Evolutionary conservation across 257 asterid species (phyloP).

Genomic region (Ilex asprella): DNA sequence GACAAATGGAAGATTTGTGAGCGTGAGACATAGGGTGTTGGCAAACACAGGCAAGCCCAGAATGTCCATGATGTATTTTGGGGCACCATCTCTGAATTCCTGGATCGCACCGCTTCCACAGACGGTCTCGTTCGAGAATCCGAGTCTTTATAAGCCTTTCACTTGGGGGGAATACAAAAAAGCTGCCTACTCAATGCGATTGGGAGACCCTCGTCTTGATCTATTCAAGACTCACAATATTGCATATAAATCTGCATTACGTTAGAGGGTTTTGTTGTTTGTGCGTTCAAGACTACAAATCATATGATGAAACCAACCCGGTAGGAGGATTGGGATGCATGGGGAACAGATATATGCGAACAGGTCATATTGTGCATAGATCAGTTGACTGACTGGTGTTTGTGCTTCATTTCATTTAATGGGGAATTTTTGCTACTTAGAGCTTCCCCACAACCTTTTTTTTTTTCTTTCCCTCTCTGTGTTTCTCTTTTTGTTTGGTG

Average conservation of each 20-base stretch:
- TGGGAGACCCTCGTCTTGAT: conserved; percentile 57
- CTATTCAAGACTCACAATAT: conserved; percentile 23
- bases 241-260: background rate
- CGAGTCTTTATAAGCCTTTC: conserved; percentile 37
- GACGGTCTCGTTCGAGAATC: conserved; percentile 10
- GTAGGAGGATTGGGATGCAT: too few relatives aligned
- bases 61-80: conserved; percentile 66
- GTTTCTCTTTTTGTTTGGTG: too few relatives aligned
- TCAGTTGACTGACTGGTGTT: too few relatives aligned
- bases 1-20: conserved; percentile 57
- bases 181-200: conserved; percentile 35
- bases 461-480: too few relatives aligned
- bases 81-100: conserved; percentile 49
- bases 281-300: too few relatives aligned
- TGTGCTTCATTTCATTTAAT: too few relatives aligned
- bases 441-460: too few relatives aligned
- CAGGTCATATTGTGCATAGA: too few relatives aligned
- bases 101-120: conserved; percentile 33
- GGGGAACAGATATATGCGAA: too few relatives aligned
- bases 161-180: conserved; percentile 69
- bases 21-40: conserved; percentile 65
- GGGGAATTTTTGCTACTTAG: too few relatives aligned
- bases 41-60: conserved; percentile 31
- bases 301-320: too few relatives aligned
- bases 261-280: too few relatives aligned